Evolutionary conservation across 1,139 yeast genomes (phyloP).

Genomic region (Nakaseomyces uthaithaninus): DNA sequence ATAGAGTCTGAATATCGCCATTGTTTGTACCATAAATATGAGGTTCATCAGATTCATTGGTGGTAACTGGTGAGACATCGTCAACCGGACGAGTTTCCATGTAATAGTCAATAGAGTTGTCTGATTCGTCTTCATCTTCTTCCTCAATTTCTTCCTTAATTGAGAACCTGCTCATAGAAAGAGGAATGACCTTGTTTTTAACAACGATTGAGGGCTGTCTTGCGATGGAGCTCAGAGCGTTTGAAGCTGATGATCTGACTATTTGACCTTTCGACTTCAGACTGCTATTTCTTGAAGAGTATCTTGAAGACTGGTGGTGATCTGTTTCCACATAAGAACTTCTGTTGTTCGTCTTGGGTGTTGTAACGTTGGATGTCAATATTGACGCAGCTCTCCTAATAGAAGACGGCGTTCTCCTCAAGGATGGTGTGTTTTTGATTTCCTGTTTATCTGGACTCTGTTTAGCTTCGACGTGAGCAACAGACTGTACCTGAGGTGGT

Average conservation of each 20-base stretch:
- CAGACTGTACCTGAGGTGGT: no score
- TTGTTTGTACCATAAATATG: constrained; percentile 2
- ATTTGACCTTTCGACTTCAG: constrained; percentile 9
- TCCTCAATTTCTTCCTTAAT: constrained; percentile 24
- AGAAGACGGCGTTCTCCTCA: constrained; percentile 32
- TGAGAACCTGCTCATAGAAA: constrained; percentile 25
- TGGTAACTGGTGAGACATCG: background rate
- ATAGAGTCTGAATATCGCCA: constrained; percentile 2
- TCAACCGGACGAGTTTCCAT: constrained; percentile 7
- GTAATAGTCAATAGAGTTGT: constrained; percentile 12
- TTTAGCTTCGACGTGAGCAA: no score
- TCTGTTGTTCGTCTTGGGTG: constrained; percentile 11
- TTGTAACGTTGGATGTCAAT: constrained; percentile 15
- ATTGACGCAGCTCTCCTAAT: constrained; percentile 33
- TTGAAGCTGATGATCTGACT: constrained; percentile 25
- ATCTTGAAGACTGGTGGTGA: constrained; percentile 3
- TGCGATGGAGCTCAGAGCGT: constrained; percentile 23
- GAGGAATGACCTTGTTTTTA: constrained; percentile 30
- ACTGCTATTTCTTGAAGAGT: background rate
- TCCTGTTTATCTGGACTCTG: no score
- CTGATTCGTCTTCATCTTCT: constrained; percentile 23
- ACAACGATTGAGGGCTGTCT: constrained; percentile 33
- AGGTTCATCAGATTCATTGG: background rate
- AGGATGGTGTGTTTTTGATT: constrained; percentile 17
- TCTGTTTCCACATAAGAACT: constrained; percentile 4